phyloP scores from a whole-genome alignment of 2,329 filamentous ascomycete genomes.

The Pseudocercospora vitis region DNA sequence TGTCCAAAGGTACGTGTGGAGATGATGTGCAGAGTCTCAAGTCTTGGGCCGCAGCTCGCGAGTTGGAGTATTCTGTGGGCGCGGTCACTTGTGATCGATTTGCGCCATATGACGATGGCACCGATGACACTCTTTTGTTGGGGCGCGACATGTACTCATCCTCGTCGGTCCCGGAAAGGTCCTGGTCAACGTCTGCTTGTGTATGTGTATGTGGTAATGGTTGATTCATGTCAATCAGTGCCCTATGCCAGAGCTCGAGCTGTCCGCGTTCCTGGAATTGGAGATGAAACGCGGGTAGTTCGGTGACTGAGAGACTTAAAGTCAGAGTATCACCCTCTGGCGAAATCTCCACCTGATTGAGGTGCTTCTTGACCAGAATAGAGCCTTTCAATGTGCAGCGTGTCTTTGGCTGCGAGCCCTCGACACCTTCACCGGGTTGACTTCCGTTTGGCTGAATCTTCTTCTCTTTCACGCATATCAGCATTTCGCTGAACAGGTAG shows the following conservation, averaged over 20 bases:
- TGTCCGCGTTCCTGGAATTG: constrained; percentile 81
- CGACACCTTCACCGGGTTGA: constrained; percentile 64
- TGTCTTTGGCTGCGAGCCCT: constrained; percentile 59
- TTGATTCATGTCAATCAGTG: constrained; percentile 76
- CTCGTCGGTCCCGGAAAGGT: constrained; percentile 48
- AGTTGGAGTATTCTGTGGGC: constrained; percentile 85
- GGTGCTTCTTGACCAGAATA: constrained; percentile 95
- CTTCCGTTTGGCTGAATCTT: constrained; percentile 58
- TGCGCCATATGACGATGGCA: constrained; percentile 78
- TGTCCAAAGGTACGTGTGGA: constrained; percentile 86
- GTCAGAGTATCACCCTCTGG: constrained; percentile 81
- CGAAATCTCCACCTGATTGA: constrained; percentile 78
- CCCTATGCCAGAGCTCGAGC: constrained; percentile 86
- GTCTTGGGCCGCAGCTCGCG: constrained; percentile 50
- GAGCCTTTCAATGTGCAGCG: constrained; percentile 92
- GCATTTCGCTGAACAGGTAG: constrained; percentile 96
- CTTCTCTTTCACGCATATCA: constrained; percentile 99
- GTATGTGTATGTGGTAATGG: constrained; percentile 61
- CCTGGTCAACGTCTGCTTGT: constrained; percentile 73
- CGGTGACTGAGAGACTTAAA: constrained; percentile 83
- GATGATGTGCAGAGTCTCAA: constrained; percentile 50
- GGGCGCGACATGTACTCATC: constrained; percentile 47
- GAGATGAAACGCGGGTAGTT: constrained; percentile 91
- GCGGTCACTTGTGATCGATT: constrained; percentile 82
- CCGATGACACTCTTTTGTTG: constrained; percentile 72